Evolutionary conservation across 805 yeast species (phyloP).

Genomic region (Hanseniaspora jakobsenii): DNA sequence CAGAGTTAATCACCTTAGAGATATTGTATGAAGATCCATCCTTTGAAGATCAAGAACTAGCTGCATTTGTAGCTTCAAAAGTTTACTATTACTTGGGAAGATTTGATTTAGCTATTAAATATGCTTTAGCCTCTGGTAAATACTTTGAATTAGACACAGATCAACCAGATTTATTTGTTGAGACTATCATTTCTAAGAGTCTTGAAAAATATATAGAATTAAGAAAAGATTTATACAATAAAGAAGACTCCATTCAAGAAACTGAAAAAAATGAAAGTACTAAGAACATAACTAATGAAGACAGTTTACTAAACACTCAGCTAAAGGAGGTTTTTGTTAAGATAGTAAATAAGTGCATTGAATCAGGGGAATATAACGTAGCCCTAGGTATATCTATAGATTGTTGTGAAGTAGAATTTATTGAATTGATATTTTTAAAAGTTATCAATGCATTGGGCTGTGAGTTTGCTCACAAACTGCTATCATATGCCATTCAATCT

Average conservation of each 20-base stretch:
- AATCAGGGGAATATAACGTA: constrained; percentile 56
- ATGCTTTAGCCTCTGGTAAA: constrained; percentile 72
- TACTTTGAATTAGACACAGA: constrained; percentile 51
- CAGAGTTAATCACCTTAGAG: constrained; percentile 75
- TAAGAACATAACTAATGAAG: constrained; percentile 6
- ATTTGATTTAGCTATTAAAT: constrained; percentile 78
- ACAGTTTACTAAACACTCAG: constrained; percentile 41
- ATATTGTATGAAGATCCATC: constrained; percentile 75
- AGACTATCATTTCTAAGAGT: constrained; percentile 88
- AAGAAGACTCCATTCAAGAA: constrained; percentile 21
- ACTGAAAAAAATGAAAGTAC: background rate
- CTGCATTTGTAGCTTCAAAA: constrained; percentile 86
- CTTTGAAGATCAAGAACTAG: constrained; percentile 66
- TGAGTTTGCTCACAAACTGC: constrained; percentile 41
- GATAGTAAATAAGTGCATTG: constrained; percentile 73
- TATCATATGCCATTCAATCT: constrained; percentile 65
- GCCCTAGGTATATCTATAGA: constrained; percentile 89
- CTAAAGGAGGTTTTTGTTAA: constrained; percentile 63
- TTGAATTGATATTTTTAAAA: constrained; percentile 42
- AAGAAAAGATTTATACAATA: constrained; percentile 41
- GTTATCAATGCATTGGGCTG: constrained; percentile 34
- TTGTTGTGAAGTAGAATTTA: constrained; percentile 72
- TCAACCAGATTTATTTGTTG: constrained; percentile 73
- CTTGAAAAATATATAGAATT: constrained; percentile 65
- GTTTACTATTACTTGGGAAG: constrained; percentile 88